Evolutionary conservation across 768 basidiomycete species (phyloP).

Genomic region (Rhodotorula kratochvilovae): DNA sequence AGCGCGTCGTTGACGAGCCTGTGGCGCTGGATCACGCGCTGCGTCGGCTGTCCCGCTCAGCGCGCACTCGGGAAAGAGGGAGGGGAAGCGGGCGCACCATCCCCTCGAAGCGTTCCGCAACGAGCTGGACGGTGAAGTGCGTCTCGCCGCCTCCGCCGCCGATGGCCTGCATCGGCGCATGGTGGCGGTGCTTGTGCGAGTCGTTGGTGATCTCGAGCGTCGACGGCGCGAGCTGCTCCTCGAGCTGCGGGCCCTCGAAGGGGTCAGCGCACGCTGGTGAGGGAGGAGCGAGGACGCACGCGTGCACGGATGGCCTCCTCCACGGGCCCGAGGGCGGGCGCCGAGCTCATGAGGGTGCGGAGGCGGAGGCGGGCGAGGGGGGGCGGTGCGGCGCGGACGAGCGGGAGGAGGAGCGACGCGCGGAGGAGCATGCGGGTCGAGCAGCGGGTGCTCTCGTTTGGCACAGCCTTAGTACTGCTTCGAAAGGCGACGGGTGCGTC

Average conservation of each 20-base stretch:
- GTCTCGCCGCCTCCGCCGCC: slow-evolving; percentile 51
- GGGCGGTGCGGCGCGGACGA: neutral
- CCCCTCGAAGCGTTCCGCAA: slow-evolving; percentile 42
- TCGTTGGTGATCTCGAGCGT: slow-evolving; percentile 49
- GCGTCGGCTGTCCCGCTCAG: slow-evolving; percentile 41
- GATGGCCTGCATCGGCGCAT: slow-evolving; percentile 49
- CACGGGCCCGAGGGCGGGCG: slow-evolving; percentile 45
- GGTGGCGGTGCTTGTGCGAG: slow-evolving; percentile 44
- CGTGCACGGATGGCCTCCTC: slow-evolving; percentile 47
- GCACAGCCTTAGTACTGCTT: no score
- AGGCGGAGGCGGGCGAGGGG: neutral
- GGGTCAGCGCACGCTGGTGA: neutral
- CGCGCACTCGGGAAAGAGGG: no score
- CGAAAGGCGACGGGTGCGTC: no score
- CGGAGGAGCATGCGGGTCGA: neutral
- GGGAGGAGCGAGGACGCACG: slow-evolving; percentile 33
- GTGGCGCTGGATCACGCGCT: slow-evolving; percentile 50
- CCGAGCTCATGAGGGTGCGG: neutral
- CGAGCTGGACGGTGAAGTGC: slow-evolving; percentile 46
- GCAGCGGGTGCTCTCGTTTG: no score
- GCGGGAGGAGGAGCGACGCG: neutral
- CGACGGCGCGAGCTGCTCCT: slow-evolving; percentile 46
- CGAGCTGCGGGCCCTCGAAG: slow-evolving; percentile 43
- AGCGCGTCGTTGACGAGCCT: slow-evolving; percentile 50
- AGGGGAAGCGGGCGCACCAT: slow-evolving; percentile 21